Conservation (phyloP, 192 early-diverging fungal genomes). For the Coemansia aciculifera region DNA sequence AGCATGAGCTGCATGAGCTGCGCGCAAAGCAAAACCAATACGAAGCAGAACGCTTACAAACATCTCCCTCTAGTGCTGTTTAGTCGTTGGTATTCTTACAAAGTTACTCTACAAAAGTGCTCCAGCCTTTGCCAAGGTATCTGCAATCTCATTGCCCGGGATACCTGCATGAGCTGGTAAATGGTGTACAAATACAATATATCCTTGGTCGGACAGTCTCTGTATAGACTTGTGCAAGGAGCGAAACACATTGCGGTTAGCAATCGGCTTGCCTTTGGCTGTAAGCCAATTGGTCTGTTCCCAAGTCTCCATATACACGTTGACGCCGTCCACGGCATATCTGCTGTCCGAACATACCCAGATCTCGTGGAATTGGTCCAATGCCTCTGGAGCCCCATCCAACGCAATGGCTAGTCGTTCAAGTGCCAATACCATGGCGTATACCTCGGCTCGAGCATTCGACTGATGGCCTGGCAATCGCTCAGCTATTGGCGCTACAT, state of each 20-base stretch:
- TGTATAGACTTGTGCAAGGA: conserved; percentile 14
- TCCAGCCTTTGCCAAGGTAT: conserved; percentile 50
- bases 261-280: conserved; percentile 39
- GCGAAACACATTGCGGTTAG: conserved; percentile 43
- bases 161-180: conserved; percentile 44
- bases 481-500: conserved; percentile 25
- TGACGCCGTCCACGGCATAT: conserved; percentile 47
- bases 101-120: conserved; percentile 18
- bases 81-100: neutral
- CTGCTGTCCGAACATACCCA: conserved; percentile 53
- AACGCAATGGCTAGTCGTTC: neutral
- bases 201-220: conserved; percentile 16
- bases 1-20: conserved; percentile 23
- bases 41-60: neutral
- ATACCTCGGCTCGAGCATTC: conserved; percentile 37
- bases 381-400: neutral
- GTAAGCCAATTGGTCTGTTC: conserved; percentile 32
- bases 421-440: conserved; percentile 30
- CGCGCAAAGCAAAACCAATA: neutral
- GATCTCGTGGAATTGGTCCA: conserved; percentile 16
- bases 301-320: conserved; percentile 46
- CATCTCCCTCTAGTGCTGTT: neutral
- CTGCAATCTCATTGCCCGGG: conserved; percentile 45
- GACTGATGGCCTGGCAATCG: conserved; percentile 40
- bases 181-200: conserved; percentile 45